These are phyloP conservation scores for Auriculariales sp. DNA, from an alignment of 768 basidiomycete species.

Conservation along the genomic window DNA sequence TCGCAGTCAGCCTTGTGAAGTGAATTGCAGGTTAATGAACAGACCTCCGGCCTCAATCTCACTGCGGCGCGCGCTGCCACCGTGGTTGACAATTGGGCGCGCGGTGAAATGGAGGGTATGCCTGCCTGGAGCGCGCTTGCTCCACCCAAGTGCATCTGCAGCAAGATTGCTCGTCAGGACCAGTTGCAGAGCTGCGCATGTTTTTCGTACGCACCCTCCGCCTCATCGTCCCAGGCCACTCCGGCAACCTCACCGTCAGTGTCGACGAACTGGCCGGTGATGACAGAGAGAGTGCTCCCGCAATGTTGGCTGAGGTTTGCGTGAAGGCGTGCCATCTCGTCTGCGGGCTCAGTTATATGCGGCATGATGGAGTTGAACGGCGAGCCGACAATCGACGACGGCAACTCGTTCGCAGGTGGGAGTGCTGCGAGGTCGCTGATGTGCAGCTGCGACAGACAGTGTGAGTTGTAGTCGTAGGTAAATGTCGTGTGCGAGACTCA, in stretches of 20 bases:
- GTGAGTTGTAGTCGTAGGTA: background rate
- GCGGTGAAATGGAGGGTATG: slow-evolving; percentile 24
- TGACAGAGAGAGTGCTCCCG: slow-evolving; percentile 25
- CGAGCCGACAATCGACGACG: slow-evolving; percentile 30
- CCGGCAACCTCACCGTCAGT: too few relatives aligned
- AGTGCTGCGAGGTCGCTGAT: slow-evolving; percentile 62
- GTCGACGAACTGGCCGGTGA: too few relatives aligned
- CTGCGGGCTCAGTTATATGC: slow-evolving; percentile 28
- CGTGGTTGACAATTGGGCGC: background rate
- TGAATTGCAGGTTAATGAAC: background rate
- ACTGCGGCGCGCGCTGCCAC: background rate
- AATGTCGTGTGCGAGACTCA: slow-evolving; percentile 20
- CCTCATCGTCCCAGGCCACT: too few relatives aligned
- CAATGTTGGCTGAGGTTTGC: slow-evolving; percentile 37
- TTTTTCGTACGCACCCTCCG: too few relatives aligned
- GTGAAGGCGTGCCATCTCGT: slow-evolving; percentile 21
- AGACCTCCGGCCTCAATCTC: background rate
- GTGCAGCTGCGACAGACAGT: slow-evolving; percentile 34
- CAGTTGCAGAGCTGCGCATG: too few relatives aligned
- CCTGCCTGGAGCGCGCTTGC: background rate
- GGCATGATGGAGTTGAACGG: slow-evolving; percentile 48
- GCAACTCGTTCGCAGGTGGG: slow-evolving; percentile 33
- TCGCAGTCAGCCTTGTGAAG: slow-evolving; percentile 17
- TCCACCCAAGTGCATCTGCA: background rate
- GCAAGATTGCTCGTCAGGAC: too few relatives aligned